Base-by-base conservation (phyloP, 176 grass and related monocot species). In the Phragmites australis region DNA sequence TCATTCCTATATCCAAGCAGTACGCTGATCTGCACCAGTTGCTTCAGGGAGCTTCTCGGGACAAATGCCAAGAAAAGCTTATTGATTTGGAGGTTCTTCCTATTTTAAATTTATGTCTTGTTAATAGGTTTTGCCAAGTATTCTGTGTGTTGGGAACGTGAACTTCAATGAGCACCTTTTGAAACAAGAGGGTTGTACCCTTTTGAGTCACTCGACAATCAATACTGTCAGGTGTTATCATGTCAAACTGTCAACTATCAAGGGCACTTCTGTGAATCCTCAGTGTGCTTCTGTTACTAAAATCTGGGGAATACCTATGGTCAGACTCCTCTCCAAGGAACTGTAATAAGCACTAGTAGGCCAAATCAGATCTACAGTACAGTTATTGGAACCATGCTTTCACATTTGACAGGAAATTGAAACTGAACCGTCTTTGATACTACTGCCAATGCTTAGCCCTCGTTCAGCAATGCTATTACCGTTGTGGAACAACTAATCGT, bases 1-100 rank as follows among this genome's bases (percentile, higher is more conserved):
- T 58, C 56, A 15, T 87, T 92, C 85, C 91, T 76, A 81, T 90
- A 68, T 92, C 92, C 69, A 89, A 93, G 74, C 80, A 94, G 62
- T 94, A 90, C 25, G 85, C 72, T 84, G 83, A 84, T 82, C 82
- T 94, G 43, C 86, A 84, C 66, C 72, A 84, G 31, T 78, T 92
- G 39, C 66, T 92, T 77, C 87, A 85, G 65, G 82, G 72, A 26
- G 70, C 79, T 82, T 47, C 37, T 77, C 81, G 49, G 29, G 49
- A 69, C 50, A 40, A 79, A 66, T 78, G 43, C 62, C 65, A 53
- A 73, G 55, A 74, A 13, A 87, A 59, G 16, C 72, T 61, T 81
- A 65, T 34, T 75, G 70, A 78, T 80, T 58, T 68, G 23, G 76
- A 90, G 94, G 87, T 97, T 84, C 5, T 14, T 78, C 74, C 8